Evolutionary conservation across 108 stramenopile genomes (phyloP), one percentile per base, ranked within the genome.

Genomic region (Nitzschia palea): DNA sequence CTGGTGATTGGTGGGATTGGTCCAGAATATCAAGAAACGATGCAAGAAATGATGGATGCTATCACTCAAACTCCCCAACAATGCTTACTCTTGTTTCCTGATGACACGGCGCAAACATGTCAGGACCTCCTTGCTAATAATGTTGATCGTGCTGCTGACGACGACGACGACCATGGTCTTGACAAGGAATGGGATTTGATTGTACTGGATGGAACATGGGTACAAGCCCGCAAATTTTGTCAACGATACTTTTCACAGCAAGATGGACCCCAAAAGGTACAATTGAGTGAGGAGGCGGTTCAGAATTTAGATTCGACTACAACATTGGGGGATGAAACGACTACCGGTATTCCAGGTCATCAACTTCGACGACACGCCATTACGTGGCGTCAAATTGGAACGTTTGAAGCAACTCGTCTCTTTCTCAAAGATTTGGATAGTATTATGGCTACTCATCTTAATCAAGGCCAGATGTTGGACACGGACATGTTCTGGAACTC

Each of bases 141-240:
- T 37, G 23, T 51, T 6, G 18, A 31, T 35, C 12, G 0, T 23
- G 20, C 3, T 20, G 31, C 20, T 10, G n/a, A 45, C 25, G 62
- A 35, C 42, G 23, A 45, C 48, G 48, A 55, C 14, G 54, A 52
- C 28, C 18, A 47, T 20, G 28, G 29, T 17, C 26, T 34, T 15
- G 28, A 59, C 27, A 20, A 12, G 12, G 51, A 34, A 1, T 81
- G 71, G 68, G 82, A 88, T 68, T 51, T 88, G 18, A 67, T 88
- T 31, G 84, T 90, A 1, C 73, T 90, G n/a, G 88, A 90, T 69
- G 88, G 88, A 22, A 90, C 87, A 26, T 90, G 88, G 88, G 47
- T 57, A n/a, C 88, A 90, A 62, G 88, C 88, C 2, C 69, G 84
- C 26, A 86, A 86, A 60, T 67, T 89, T 48, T 67, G 84, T 55